Evolutionary conservation across 2,329 filamentous ascomycete species (phyloP), one percentile per base, ranked within the genome.

Genomic region (Aspergillus jensenii): DNA sequence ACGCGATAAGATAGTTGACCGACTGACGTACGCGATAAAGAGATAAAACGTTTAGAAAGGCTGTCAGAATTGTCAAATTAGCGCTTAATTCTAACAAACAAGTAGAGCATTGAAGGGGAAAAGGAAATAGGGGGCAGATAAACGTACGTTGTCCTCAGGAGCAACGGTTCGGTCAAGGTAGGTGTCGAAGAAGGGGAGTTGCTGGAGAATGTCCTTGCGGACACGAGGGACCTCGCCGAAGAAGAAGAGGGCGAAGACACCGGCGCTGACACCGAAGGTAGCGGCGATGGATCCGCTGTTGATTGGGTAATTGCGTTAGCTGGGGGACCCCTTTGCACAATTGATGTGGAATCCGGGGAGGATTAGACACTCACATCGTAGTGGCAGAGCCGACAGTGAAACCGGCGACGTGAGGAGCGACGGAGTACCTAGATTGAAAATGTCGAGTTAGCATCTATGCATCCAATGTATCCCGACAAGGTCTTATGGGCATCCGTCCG

Each of bases 161-260:
- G 85, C 74, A 64, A 87, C 77, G 72, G 83, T 81, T 61, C 79
- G 76, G 67, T 82, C 75, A 71, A 81, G 87, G 75, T 83, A 85
- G 55, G 74, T 71, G 62, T 82, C 82, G 51, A 87, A 75, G 64
- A 86, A 71, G 6, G 85, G 85, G 25, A 87, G 67, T 75, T 85
- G 82, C 74, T 81, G 78, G 71, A 86, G 78, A 64, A 88, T 84
- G 70, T 88, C 85, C 66, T 82, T 79, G 69, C 84, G 79, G 46
- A 88, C 83, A 68, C 80, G 81, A 59, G 85, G 85, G 25, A 88
- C 79, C 66, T 86, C 85, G 66, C 83, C 82, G 76, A 87, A 84
- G 80, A 88, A 85, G 78, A 84, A 87, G 65, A 88, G 71, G 39
- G 82, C 83, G 73, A 84, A 84, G 70, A 84, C 76, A 62, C 82